Evolutionary conservation across 805 yeast genomes (phyloP).

Genomic region (Zygosaccharomyces bailii): DNA sequence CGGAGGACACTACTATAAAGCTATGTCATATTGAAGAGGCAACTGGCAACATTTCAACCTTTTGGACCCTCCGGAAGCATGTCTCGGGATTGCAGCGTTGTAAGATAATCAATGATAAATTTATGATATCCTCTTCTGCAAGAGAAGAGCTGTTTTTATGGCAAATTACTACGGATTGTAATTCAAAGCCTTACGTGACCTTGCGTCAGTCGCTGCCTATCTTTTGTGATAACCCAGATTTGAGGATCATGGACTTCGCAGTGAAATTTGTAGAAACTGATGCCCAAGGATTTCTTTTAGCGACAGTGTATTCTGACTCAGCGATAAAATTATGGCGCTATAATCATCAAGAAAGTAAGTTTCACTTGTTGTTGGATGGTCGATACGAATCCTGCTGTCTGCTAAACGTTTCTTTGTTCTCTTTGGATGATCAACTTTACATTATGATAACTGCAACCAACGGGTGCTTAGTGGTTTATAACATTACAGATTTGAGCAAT

Average conservation of each 20-base stretch:
- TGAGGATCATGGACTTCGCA: constrained; percentile 86
- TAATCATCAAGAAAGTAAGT: constrained; percentile 36
- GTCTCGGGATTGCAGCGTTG: constrained; percentile 84
- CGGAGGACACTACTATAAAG: constrained; percentile 82
- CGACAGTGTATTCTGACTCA: constrained; percentile 84
- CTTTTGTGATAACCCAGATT: constrained; percentile 62
- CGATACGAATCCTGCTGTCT: constrained; percentile 74
- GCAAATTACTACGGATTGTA: constrained; percentile 47
- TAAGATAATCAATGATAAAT: constrained; percentile 51
- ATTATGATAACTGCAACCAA: constrained; percentile 73
- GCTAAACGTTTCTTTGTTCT: constrained; percentile 53
- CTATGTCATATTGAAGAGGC: constrained; percentile 41
- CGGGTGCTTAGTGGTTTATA: constrained; percentile 69
- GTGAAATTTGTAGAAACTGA: constrained; percentile 39
- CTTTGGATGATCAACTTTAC: constrained; percentile 29
- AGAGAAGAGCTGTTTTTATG: constrained; percentile 86
- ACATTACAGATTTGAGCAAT: constrained; percentile 35
- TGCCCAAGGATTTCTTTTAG: constrained; percentile 35
- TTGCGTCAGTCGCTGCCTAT: constrained; percentile 56
- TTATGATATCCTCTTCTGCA: constrained; percentile 63
- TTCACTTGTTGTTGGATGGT: constrained; percentile 45
- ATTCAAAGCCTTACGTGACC: constrained; percentile 43
- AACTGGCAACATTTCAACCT: constrained; percentile 44
- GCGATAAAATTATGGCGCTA: constrained; percentile 63
- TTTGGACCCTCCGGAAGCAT: constrained; percentile 72